These are phyloP conservation scores for Chlorella sp. DNA, from an alignment of 139 green algal species.

Conservation along the genomic window DNA sequence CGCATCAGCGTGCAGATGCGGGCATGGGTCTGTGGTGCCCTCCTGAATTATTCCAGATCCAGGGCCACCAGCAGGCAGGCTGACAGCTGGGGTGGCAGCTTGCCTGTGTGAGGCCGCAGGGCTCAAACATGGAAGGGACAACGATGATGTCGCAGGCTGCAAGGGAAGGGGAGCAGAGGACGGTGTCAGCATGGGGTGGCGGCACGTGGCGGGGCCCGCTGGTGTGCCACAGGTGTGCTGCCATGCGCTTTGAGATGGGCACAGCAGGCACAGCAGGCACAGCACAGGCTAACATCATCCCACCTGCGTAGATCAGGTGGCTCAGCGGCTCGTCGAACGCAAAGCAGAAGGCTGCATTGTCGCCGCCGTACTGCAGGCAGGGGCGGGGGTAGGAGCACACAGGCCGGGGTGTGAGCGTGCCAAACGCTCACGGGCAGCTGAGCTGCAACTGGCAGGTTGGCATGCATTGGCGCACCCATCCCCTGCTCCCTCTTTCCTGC, in stretches of 20 bases:
- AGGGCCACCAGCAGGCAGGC: neutral
- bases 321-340: constrained; percentile 84
- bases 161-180: neutral
- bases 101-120: constrained; percentile 87
- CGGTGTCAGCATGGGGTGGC: neutral
- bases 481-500: no score
- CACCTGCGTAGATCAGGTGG: constrained; percentile 85
- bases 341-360: constrained; percentile 75
- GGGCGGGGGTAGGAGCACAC: neutral
- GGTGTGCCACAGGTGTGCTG: neutral
- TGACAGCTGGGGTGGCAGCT: neutral
- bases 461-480: no score
- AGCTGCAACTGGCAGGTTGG: neutral
- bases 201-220: neutral
- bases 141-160: constrained; percentile 88
- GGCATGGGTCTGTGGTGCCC: neutral
- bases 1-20: neutral
- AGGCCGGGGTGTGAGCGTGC: neutral
- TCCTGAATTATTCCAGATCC: neutral
- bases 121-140: constrained; percentile 97
- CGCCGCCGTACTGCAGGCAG: constrained; percentile 41
- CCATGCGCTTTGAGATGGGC: neutral
- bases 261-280: neutral
- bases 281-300: neutral
- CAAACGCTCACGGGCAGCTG: neutral